Evolutionary conservation across 345 rosid genomes (phyloP), one percentile per base, ranked within the genome.

Genomic region (Hypericum perforatum): DNA sequence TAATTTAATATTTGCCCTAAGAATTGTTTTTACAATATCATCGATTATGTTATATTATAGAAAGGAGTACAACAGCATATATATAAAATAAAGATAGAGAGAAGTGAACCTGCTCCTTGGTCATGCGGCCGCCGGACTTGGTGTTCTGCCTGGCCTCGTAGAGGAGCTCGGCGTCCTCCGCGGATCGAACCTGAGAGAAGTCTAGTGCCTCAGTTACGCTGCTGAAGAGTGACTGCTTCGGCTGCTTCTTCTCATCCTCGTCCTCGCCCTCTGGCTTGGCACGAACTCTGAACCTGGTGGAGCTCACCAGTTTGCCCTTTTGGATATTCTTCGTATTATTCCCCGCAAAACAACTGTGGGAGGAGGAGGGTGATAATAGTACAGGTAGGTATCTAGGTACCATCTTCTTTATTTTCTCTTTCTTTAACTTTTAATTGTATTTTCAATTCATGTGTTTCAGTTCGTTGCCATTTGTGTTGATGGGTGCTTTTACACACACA

Each of bases 141-240:
- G 95, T 90, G 57, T 79, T 68, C 52, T 73, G 70, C 56, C 91
- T 80, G 2, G 97, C 95, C 16, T 79, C 85, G 2, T 76, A 80
- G 9, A 90, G 78, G 60, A 90, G 94, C 14, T 70, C 79, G 2
- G 94, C 97, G 54, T 90, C 95, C 65, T 82, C 54, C 13, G 61
- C 67, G 8, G 94, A 84, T 56, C 97, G 72, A 50, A 82, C 89
- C 57, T 84, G 85, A 2, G 91, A 68, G 67, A 90, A 90, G 60
- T 86, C 97, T 6, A 86, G 80, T 55, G 94, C 97, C 16, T 82
- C 97, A 0, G 86, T 71, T 14, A 86, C 72, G 16, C 75, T 71
- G 47, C 80, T 74, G 48, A 86, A 78, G 60, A 84, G 61, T 32
- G 95, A 86, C 36, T 84, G 89, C 67, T 76, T 79, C 15, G 48